Conservation (phyloP, 441 rosid species). For the Bocquillonia castaneifolia region DNA sequence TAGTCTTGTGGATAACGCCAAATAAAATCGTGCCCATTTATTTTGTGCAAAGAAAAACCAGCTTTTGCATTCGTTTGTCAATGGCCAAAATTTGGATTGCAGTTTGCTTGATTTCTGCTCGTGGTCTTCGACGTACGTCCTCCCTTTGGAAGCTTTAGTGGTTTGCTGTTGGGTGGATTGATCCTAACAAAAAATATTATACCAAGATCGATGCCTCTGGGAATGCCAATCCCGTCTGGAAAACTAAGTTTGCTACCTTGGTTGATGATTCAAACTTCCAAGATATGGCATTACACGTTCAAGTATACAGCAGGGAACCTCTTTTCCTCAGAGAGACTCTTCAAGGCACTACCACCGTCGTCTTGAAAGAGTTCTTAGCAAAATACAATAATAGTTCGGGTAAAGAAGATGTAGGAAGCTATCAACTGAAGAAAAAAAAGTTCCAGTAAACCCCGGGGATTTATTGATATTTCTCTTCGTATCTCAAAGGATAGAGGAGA, state of each 20-base stretch:
- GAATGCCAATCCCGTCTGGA: conserved; percentile 66
- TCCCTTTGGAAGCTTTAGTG: conserved; percentile 79
- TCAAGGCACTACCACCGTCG: conserved; percentile 65
- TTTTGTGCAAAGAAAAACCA: conserved; percentile 24
- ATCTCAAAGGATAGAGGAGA: conserved; percentile 52
- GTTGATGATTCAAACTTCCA: conserved; percentile 50
- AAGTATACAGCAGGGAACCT: conserved; percentile 83
- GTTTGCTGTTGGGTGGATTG: conserved; percentile 90
- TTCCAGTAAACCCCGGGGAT: conserved; percentile 68
- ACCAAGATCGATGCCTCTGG: conserved; percentile 65
- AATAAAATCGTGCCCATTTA: background rate
- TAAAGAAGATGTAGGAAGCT: conserved; percentile 62
- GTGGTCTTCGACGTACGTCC: conserved; percentile 64
- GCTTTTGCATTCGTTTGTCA: conserved; percentile 12
- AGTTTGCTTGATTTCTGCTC: conserved; percentile 71
- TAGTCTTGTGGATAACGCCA: conserved; percentile 25
- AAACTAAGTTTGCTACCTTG: conserved; percentile 62
- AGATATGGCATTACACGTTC: conserved; percentile 51
- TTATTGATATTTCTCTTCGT: conserved; percentile 63
- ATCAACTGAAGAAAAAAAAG: conserved; percentile 63
- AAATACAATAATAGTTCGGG: conserved; percentile 41
- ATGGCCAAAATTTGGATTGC: conserved; percentile 76
- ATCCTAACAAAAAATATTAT: conserved; percentile 77
- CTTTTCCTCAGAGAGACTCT: conserved; percentile 77
- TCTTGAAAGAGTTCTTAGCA: conserved; percentile 56